Percentiles rank a stretch among this genome's conserved stretches.
phyloP scores from a whole-genome alignment of 768 basidiomycete genomes.

The Cystobasidiopsis lactophilus region DNA sequence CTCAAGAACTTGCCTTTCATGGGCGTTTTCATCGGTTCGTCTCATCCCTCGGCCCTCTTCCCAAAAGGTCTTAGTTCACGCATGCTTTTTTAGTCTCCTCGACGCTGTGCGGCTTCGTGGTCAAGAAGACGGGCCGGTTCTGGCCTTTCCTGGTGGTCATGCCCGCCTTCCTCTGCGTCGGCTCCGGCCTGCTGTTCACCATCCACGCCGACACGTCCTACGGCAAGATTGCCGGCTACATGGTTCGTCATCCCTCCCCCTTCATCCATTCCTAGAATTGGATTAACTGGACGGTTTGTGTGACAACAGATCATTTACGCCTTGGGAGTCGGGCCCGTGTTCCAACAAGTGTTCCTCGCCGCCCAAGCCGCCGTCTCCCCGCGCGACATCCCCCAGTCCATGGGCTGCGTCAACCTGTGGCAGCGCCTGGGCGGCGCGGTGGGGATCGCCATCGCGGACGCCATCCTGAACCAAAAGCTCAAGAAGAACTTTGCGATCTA shows the following conservation, averaged over 20 bases:
- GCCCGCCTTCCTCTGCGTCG: constrained; percentile 23
- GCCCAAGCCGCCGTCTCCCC: constrained; percentile 17
- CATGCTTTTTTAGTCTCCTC: not conserved
- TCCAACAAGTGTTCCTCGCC: constrained; percentile 14
- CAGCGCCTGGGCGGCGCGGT: not conserved
- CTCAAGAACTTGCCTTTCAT: constrained; percentile 6
- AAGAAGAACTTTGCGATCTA: constrained; percentile 5
- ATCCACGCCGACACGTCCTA: constrained; percentile 20
- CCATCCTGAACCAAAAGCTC: constrained; percentile 19
- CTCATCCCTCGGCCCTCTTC: constrained; percentile 6
- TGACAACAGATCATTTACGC: not conserved
- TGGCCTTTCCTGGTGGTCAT: constrained; percentile 26
- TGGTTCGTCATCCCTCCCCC: constrained; percentile 19
- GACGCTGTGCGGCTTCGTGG: no score
- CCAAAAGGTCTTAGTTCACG: not conserved
- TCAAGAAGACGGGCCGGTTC: constrained; percentile 22
- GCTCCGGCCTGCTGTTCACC: constrained; percentile 27
- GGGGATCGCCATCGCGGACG: constrained; percentile 2
- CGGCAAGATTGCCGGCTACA: constrained; percentile 24
- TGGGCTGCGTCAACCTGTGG: constrained; percentile 6
- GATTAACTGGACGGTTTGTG: not conserved
- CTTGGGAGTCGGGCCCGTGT: not conserved
- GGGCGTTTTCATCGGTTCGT: constrained; percentile 12
- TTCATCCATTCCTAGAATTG: not conserved
- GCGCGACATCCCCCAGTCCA: constrained; percentile 17